phyloP scores from a whole-genome alignment of 345 rosid species.

The Ricinus communis region DNA sequence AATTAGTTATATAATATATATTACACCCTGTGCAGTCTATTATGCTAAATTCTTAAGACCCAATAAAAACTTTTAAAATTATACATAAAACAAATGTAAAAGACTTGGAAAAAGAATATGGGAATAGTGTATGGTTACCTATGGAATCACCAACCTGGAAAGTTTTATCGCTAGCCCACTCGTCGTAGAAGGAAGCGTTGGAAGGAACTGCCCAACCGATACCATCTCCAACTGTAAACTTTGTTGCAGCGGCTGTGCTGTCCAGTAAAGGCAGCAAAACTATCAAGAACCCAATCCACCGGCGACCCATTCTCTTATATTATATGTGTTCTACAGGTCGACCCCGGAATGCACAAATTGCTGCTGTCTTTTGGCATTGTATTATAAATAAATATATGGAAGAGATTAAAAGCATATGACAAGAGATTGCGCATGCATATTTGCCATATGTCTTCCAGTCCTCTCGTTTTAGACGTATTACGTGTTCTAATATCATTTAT shows the following conservation, averaged over 20 bases:
- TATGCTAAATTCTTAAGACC: too few species aligned
- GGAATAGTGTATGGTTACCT: conserved; percentile 6
- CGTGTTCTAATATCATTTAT: too few species aligned
- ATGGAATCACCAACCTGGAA: conserved; percentile 25
- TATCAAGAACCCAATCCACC: neutral
- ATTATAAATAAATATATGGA: too few species aligned
- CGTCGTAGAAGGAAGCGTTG: conserved; percentile 5
- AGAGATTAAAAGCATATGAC: too few species aligned
- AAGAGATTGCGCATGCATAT: too few species aligned
- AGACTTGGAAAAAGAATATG: too few species aligned
- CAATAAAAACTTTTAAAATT: neutral
- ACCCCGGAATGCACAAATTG: conserved; percentile 6
- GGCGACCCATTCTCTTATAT: neutral
- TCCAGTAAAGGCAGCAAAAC: neutral
- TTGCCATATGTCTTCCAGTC: too few species aligned
- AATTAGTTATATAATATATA: too few species aligned
- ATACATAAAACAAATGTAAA: neutral
- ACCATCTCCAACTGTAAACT: neutral
- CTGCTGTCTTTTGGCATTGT: neutral
- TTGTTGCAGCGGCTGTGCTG: neutral
- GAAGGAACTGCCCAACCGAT: conserved; percentile 17
- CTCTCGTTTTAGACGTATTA: too few species aligned
- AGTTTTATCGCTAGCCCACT: conserved; percentile 25
- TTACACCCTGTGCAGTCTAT: too few species aligned
- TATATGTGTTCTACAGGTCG: conserved; percentile 21